Evolutionary conservation across 441 rosid genomes (phyloP).

Genomic region (Biscutella auriculata): DNA sequence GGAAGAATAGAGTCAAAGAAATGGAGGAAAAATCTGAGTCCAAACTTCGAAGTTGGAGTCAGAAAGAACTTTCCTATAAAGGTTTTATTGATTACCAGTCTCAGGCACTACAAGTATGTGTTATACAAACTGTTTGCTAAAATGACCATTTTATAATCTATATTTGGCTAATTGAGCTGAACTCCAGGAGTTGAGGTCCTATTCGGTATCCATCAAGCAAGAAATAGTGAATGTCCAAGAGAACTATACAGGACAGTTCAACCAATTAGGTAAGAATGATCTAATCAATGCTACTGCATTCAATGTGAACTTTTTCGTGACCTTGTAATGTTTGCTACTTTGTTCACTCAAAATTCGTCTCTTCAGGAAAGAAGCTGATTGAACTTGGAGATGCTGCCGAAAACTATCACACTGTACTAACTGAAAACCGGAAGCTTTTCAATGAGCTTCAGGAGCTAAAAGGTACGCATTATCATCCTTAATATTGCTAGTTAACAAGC

Average conservation of each 20-base stretch:
- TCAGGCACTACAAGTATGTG: conserved; percentile 44
- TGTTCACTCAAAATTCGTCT: background rate
- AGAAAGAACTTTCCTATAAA: conserved; percentile 38
- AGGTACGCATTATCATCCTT: conserved; percentile 31
- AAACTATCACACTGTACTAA: conserved; percentile 60
- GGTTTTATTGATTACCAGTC: conserved; percentile 37
- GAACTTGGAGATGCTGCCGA: conserved; percentile 47
- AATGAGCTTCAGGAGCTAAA: conserved; percentile 84
- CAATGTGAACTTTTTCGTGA: background rate
- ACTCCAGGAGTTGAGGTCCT: conserved; percentile 46
- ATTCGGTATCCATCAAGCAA: conserved; percentile 49
- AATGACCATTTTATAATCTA: background rate
- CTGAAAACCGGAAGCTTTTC: conserved; percentile 68
- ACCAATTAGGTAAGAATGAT: conserved; percentile 38
- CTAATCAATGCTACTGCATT: background rate
- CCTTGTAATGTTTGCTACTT: background rate
- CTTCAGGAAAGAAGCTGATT: conserved; percentile 42
- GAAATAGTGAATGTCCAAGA: conserved; percentile 44
- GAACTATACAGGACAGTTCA: conserved; percentile 40
- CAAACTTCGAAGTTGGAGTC: conserved; percentile 40
- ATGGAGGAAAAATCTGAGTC: conserved; percentile 48
- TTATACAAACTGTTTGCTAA: background rate
- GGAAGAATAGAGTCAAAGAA: conserved; percentile 47
- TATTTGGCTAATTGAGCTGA: conserved; percentile 3
- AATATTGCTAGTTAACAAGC: background rate